Evolutionary conservation across 345 rosid genomes (phyloP), one percentile per base, ranked within the genome.

Genomic region (Brassica carinata): DNA sequence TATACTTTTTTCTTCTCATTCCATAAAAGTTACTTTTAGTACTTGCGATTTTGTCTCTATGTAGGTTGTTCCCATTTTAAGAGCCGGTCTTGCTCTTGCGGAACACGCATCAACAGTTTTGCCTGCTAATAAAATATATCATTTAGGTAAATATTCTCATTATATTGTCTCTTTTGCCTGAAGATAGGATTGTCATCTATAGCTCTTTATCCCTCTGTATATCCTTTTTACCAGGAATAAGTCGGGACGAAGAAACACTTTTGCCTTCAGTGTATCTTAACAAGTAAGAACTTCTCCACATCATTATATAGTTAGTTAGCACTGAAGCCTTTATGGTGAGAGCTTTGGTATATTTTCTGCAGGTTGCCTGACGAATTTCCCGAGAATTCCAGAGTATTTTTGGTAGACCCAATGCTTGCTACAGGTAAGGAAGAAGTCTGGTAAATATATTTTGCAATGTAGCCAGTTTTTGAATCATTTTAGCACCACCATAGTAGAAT

Each of bases 51-150:
- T 77, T 71, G 5, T 58, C 3, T 38, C 71, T 76, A 72, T 67
- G 72, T 86, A 93, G 99, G 89, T 95, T 84, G 82, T 91, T 90
- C 97, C 98, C 10, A 90, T 95, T 36, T 79, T 95, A 76, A 89
- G 99, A 88, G 98, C 96, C 83, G 97, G 96, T 78, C 99, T 91
- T 81, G 96, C 96, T 77, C 94, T 95, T 81, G 94, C 88, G 15
- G 98, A 95, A 81, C 90, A 93, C 48, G 97, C 97, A 53, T 83
- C 99, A 53, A 84, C 94, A 30, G 87, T 95, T 80, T 89, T 95
- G 79, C 98, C 98, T 0, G 93, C 98, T 0, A 93, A 85, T 29
- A 91, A 88, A 83, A 88, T 92, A 2, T 93, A 93, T 82, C 98
- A 93, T 85, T 79, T 95, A 76, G 99, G 98, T 95, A 69, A 79